phyloP scores from a whole-genome alignment of 306 rosid species.

The Gynostemma pentaphyllum region DNA sequence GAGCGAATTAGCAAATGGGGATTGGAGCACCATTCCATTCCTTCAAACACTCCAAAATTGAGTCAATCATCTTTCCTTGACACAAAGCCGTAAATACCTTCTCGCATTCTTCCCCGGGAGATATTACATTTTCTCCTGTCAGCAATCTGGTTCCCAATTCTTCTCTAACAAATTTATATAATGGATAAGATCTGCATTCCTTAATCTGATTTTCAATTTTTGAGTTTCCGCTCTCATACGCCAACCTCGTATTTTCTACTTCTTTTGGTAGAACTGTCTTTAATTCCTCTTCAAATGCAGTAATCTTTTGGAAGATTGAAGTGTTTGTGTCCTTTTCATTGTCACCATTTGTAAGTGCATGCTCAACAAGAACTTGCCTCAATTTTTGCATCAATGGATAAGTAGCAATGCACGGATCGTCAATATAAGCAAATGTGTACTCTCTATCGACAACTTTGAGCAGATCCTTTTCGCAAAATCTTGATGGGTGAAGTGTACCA shows the following conservation, averaged over 20 bases:
- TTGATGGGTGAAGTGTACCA: slow-evolving; percentile 79
- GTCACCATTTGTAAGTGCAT: slow-evolving; percentile 50
- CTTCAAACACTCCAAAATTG: slow-evolving; percentile 51
- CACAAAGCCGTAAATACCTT: slow-evolving; percentile 61
- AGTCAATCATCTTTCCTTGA: slow-evolving; percentile 64
- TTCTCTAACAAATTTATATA: slow-evolving; percentile 76
- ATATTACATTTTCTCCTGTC: slow-evolving; percentile 44
- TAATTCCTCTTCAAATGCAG: slow-evolving; percentile 59
- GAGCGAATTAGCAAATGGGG: slow-evolving; percentile 65
- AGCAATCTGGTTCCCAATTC: slow-evolving; percentile 44
- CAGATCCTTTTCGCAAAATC: slow-evolving; percentile 73
- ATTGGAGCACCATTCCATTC: slow-evolving; percentile 89
- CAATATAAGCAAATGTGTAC: slow-evolving; percentile 45
- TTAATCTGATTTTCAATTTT: slow-evolving; percentile 40
- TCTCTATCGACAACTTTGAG: slow-evolving; percentile 65
- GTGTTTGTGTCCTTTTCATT: slow-evolving; percentile 45
- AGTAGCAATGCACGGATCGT: slow-evolving; percentile 65
- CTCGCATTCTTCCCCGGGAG: slow-evolving; percentile 80
- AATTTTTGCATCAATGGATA: slow-evolving; percentile 84
- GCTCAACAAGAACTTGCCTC: slow-evolving; percentile 63
- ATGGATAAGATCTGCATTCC: slow-evolving; percentile 77
- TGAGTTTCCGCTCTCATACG: slow-evolving; percentile 38
- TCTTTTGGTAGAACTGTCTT: slow-evolving; percentile 55
- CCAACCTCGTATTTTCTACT: slow-evolving; percentile 47
- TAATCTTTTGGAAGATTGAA: slow-evolving; percentile 80